Evolutionary conservation across 2,329 filamentous ascomycete genomes (phyloP).

Genomic region (Domatiomyces catenatus): DNA sequence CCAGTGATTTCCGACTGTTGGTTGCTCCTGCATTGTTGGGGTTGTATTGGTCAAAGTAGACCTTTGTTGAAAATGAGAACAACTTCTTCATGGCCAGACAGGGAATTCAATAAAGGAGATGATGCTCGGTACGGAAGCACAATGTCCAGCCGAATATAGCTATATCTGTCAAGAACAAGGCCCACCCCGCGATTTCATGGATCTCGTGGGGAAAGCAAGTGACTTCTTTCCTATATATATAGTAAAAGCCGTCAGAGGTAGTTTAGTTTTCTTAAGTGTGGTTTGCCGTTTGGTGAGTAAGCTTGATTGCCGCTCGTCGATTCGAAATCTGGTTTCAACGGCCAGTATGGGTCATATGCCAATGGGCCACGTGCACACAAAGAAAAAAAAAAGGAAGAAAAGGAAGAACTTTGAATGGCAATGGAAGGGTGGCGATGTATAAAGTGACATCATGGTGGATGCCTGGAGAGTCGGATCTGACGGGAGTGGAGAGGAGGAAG

Average conservation of each 20-base stretch:
- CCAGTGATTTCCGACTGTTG: slow-evolving; percentile 8
- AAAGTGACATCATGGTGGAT: background rate
- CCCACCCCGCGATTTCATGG: too few species aligned
- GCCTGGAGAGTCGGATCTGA: background rate
- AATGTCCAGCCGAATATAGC: background rate
- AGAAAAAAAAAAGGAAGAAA: background rate
- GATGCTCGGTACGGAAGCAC: background rate
- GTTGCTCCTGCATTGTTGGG: slow-evolving; percentile 9
- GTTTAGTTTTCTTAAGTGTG: background rate
- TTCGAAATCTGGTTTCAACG: background rate
- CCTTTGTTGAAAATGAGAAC: background rate
- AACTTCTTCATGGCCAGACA: background rate
- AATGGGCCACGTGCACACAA: background rate
- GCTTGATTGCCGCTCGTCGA: background rate
- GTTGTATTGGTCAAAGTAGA: slow-evolving; percentile 12
- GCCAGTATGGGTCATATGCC: background rate
- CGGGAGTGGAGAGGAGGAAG: background rate
- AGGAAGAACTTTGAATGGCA: background rate
- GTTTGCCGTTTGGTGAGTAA: background rate
- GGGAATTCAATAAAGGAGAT: background rate
- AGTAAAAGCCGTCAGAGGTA: background rate
- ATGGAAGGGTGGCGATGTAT: background rate
- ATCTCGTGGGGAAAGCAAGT: too few species aligned
- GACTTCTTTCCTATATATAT: too few species aligned
- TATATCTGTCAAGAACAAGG: too few species aligned